These are phyloP conservation scores for Talaromyces rugulosus DNA, from an alignment of 2,329 filamentous ascomycete species.

Conservation along the genomic window DNA sequence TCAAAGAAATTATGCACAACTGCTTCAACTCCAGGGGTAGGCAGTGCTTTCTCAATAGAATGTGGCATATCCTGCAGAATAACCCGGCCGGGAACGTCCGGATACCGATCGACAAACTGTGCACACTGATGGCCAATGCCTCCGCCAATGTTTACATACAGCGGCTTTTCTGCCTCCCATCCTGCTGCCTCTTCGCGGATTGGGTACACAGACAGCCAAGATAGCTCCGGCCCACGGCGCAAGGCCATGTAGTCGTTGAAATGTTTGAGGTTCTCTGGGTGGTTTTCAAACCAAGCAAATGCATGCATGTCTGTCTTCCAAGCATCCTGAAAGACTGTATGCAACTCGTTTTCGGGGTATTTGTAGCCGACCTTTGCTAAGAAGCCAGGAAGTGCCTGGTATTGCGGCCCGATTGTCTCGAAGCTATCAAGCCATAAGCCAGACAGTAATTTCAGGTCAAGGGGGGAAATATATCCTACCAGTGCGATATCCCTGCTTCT, in stretches of 20 bases:
- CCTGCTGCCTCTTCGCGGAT: conserved; percentile 14
- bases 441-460: not conserved
- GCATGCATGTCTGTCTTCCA: conserved; percentile 21
- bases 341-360: conserved; percentile 21
- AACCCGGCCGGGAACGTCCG: conserved; percentile 36
- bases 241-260: conserved; percentile 40
- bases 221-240: conserved; percentile 32
- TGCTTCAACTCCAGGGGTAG: conserved; percentile 21
- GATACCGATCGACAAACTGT: conserved; percentile 34
- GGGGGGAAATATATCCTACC: not conserved
- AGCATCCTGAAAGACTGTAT: conserved; percentile 23
- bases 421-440: not conserved
- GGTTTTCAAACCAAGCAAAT: conserved; percentile 21
- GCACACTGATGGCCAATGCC: conserved; percentile 18
- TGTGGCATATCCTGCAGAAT: conserved; percentile 47
- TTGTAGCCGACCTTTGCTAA: conserved; percentile 22
- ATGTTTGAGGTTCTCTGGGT: conserved; percentile 25
- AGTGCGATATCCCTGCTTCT: not conserved
- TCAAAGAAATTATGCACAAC: conserved; percentile 4
- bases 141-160: conserved; percentile 20
- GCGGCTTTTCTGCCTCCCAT: conserved; percentile 10
- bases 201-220: conserved; percentile 26
- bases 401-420: not conserved
- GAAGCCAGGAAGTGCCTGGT: conserved; percentile 14
- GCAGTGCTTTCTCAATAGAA: conserved; percentile 26